Evolutionary conservation across 495 filamentous ascomycete species (phyloP).

Genomic region (Viridothelium virens): DNA sequence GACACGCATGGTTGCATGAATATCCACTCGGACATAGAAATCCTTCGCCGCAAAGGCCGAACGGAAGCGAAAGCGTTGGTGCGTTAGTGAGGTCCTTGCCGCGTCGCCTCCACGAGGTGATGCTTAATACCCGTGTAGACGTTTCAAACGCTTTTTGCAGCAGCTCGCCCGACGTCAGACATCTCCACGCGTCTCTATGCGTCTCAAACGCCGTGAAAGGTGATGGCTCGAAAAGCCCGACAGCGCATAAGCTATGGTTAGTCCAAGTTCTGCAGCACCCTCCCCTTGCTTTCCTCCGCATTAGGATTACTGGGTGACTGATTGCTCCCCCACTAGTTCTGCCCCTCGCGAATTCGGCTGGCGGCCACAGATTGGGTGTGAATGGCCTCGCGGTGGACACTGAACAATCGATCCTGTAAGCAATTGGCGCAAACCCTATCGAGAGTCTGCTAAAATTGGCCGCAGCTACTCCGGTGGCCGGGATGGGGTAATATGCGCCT

Average conservation of each 20-base stretch:
- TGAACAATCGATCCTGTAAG: conserved; percentile 80
- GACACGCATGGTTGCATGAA: too few species aligned
- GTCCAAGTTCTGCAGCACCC: conserved; percentile 12
- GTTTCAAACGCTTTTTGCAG: background rate
- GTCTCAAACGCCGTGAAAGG: conserved; percentile 12
- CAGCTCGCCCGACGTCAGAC: background rate
- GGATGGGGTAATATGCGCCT: conserved; percentile 92
- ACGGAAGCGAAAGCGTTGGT: background rate
- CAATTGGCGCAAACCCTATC: conserved; percentile 16
- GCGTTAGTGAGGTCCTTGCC: background rate
- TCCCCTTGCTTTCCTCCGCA: conserved; percentile 4
- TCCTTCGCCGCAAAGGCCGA: background rate
- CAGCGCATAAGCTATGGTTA: conserved; percentile 36
- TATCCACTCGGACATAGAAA: background rate
- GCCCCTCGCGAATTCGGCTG: conserved; percentile 82
- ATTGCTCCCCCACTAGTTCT: conserved; percentile 54
- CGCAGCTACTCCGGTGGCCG: conserved; percentile 87
- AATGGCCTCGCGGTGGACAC: conserved; percentile 86
- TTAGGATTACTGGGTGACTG: background rate
- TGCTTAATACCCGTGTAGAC: background rate
- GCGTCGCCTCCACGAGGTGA: background rate
- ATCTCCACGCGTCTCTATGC: background rate
- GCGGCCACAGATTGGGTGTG: conserved; percentile 86
- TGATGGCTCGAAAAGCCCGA: conserved; percentile 32
- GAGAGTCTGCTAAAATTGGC: conserved; percentile 13